Conservation (phyloP, 179 eudicot genomes). For the Silene vulgaris region DNA sequence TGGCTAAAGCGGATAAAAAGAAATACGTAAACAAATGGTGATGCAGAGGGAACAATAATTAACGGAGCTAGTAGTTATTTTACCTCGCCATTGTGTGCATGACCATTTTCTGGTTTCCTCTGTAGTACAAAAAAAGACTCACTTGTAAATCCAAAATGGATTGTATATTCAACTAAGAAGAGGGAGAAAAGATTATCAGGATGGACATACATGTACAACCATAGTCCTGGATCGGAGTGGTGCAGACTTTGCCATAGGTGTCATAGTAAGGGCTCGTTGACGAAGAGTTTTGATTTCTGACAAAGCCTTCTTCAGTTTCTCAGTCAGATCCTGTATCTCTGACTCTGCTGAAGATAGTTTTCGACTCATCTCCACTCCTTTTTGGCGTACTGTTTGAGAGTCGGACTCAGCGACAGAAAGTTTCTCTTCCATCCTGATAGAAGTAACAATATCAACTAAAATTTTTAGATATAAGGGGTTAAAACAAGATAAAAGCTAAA, state of each 20-base stretch:
- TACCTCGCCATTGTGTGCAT: constrained; percentile 58
- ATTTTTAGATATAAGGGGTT: neutral
- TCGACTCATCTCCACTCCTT: constrained; percentile 53
- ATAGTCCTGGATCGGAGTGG: constrained; percentile 68
- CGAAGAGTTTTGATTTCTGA: constrained; percentile 96
- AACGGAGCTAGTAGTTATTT: constrained; percentile 41
- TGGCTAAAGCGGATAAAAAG: neutral
- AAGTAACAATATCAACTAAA: constrained; percentile 1
- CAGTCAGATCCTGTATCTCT: constrained; percentile 37
- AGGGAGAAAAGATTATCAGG: neutral
- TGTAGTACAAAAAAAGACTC: neutral
- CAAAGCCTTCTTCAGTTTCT: constrained; percentile 75
- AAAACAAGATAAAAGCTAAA: neutral
- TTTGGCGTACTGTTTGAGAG: constrained; percentile 92
- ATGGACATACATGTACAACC: constrained; percentile 49
- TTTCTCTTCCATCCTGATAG: constrained; percentile 82
- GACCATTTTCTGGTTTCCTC: constrained; percentile 77
- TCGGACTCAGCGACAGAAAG: constrained; percentile 81
- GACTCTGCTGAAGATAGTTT: constrained; percentile 40
- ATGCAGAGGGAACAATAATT: constrained; percentile 22
- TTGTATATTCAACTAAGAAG: neutral
- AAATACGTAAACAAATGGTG: neutral
- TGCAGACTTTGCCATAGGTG: constrained; percentile 65
- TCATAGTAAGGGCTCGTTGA: constrained; percentile 90
- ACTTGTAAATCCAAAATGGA: neutral